Evolutionary conservation across 1,139 yeast species (phyloP).

Genomic region (Saccharomycopsis hybrid): DNA sequence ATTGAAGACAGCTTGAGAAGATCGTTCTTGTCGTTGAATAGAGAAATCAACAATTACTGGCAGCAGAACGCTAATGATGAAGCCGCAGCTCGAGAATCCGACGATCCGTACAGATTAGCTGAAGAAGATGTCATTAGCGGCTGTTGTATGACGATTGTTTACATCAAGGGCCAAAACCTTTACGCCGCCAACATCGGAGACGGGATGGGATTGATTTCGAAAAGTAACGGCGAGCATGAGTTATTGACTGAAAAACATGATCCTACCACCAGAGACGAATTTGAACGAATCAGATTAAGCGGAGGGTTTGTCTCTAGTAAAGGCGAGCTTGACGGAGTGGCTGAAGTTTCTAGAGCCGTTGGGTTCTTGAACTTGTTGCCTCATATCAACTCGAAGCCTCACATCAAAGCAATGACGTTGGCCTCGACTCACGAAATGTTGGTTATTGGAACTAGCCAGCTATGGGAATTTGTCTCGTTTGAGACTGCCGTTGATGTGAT

Average conservation of each 20-base stretch:
- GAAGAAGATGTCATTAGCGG: conserved; percentile 77
- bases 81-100: conserved; percentile 30
- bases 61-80: conserved; percentile 23
- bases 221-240: conserved; percentile 73
- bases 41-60: conserved; percentile 58
- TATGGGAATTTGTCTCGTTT: conserved; percentile 80
- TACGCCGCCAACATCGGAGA: conserved; percentile 92
- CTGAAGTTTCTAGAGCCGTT: conserved; percentile 82
- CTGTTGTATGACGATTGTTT: conserved; percentile 76
- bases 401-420: conserved; percentile 54
- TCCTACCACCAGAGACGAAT: conserved; percentile 74
- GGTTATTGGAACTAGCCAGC: conserved; percentile 74
- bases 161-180: conserved; percentile 61
- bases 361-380: conserved; percentile 86
- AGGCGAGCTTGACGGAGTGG: conserved; percentile 78
- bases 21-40: conserved; percentile 72
- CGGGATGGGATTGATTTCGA: conserved; percentile 72
- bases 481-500: conserved; percentile 90
- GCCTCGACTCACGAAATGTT: conserved; percentile 75
- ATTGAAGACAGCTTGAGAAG: conserved; percentile 66
- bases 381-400: conserved; percentile 86
- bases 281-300: conserved; percentile 80
- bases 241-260: conserved; percentile 75
- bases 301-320: conserved; percentile 88
- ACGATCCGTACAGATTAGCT: conserved; percentile 31